A percentile compares a stretch with the other conserved stretches of the same genome.
Conservation (phyloP, 2,329 filamentous ascomycete genomes). For the Verticillium isaacii region DNA sequence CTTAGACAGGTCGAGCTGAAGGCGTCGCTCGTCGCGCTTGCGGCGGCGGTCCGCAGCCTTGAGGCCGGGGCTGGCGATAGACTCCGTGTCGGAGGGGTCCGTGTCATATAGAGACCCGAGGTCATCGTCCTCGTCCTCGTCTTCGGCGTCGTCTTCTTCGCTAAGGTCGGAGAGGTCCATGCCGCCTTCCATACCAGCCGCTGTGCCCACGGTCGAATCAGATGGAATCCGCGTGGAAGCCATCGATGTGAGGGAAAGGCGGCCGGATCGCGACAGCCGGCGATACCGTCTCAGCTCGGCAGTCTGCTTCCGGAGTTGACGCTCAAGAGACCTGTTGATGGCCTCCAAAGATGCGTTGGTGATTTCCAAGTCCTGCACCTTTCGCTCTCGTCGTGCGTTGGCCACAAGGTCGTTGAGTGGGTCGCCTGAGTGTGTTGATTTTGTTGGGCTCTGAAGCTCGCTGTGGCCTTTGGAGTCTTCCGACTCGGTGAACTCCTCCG, state of each 20-base stretch:
- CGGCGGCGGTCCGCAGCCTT: constrained; percentile 45
- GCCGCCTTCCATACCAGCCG: constrained; percentile 25
- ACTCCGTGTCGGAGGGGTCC: constrained; percentile 36
- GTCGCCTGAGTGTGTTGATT: constrained; percentile 48
- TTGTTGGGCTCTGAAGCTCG: constrained; percentile 53
- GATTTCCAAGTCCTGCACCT: constrained; percentile 94
- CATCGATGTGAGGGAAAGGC: constrained; percentile 47
- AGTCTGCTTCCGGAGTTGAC: constrained; percentile 86
- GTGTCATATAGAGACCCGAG: constrained; percentile 50
- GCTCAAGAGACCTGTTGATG: constrained; percentile 89
- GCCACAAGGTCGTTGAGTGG: constrained; percentile 71
- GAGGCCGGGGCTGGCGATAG: constrained; percentile 28
- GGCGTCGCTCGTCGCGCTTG: constrained; percentile 73
- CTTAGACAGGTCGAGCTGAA: constrained; percentile 81
- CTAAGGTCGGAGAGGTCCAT: constrained; percentile 46
- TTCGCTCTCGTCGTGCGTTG: constrained; percentile 87
- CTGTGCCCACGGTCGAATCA: constrained; percentile 24
- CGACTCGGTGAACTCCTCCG: constrained; percentile 41
- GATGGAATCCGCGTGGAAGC: constrained; percentile 35
- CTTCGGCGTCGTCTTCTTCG: constrained; percentile 40
- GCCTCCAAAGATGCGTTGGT: constrained; percentile 92
- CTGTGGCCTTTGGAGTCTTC: constrained; percentile 19
- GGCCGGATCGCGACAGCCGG: constrained; percentile 77
- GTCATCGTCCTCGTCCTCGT: constrained; percentile 37
- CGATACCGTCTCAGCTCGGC: constrained; percentile 81